Conservation (phyloP, 495 filamentous ascomycete genomes). For the Xylaria venustula region DNA sequence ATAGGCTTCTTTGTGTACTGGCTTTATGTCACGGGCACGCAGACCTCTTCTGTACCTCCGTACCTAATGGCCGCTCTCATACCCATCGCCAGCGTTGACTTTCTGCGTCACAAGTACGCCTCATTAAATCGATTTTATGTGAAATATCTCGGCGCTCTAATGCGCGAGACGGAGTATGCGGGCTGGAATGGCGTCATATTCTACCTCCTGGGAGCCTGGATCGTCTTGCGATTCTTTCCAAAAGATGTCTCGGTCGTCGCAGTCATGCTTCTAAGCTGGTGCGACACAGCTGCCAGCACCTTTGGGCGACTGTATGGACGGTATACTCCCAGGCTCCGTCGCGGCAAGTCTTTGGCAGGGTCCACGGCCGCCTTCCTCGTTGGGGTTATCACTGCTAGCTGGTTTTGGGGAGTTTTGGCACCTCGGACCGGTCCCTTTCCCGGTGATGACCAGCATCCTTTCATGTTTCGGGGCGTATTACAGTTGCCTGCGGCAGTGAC, state of each 20-base stretch:
- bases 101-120: conserved; percentile 75
- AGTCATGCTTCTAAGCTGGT: conserved; percentile 91
- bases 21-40: conserved; percentile 74
- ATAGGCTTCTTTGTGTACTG: conserved; percentile 91
- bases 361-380: conserved; percentile 78
- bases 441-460: conserved; percentile 62
- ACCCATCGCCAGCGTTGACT: conserved; percentile 82
- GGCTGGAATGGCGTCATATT: conserved; percentile 96
- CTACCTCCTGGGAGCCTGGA: conserved; percentile 88
- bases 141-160: conserved; percentile 76
- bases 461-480: conserved; percentile 79
- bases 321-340: conserved; percentile 79
- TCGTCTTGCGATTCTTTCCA: conserved; percentile 80
- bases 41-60: conserved; percentile 73
- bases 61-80: conserved; percentile 78
- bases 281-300: conserved; percentile 93
- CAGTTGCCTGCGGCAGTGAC: conserved; percentile 57
- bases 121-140: conserved; percentile 88
- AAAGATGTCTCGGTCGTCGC: conserved; percentile 93
- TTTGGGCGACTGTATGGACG: conserved; percentile 85
- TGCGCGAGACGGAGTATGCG: conserved; percentile 91
- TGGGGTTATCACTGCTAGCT: conserved; percentile 73
- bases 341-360: conserved; percentile 88
- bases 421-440: conserved; percentile 65
- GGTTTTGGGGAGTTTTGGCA: conserved; percentile 86